A percentile compares a stretch with the other conserved stretches of the same genome.
phyloP scores from a whole-genome alignment of 78 protist species.

The Chrysochromulina parva region DNA sequence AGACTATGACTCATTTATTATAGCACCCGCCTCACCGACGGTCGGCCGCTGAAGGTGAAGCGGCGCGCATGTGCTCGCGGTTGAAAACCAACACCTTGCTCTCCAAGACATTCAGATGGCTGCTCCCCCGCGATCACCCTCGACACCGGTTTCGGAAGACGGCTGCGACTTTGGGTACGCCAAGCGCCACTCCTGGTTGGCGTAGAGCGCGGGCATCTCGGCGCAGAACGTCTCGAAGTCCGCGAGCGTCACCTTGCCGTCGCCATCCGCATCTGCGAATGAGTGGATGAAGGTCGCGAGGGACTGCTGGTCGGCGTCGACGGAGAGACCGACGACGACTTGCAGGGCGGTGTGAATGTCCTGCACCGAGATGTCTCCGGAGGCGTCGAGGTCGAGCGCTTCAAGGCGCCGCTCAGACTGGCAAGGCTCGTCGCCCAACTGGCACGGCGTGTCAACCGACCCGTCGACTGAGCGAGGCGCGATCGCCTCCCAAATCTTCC shows the following conservation, averaged over 20 bases:
- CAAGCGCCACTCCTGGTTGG: background rate
- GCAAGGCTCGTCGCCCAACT: no score
- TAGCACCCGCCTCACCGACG: no score
- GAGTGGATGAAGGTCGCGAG: background rate
- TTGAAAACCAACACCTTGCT: no score
- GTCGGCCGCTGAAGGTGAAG: no score
- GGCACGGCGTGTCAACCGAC: no score
- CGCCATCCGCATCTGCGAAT: background rate
- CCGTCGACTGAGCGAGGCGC: background rate
- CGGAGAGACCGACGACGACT: background rate
- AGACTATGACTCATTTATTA: no score
- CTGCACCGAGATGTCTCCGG: background rate
- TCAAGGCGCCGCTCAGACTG: no score
- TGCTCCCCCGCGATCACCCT: no score
- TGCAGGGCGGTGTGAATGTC: background rate
- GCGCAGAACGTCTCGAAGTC: slow-evolving; percentile 5
- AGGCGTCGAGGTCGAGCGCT: background rate
- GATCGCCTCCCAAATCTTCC: slow-evolving; percentile 22
- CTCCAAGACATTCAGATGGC: no score
- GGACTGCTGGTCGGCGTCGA: background rate
- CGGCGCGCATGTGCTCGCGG: no score
- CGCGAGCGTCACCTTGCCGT: background rate
- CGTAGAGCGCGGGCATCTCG: slow-evolving; percentile 2
- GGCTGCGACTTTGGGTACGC: background rate
- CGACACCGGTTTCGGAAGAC: no score